Evolutionary conservation across 306 rosid genomes (phyloP).

Genomic region (Crataegus laevigata): DNA sequence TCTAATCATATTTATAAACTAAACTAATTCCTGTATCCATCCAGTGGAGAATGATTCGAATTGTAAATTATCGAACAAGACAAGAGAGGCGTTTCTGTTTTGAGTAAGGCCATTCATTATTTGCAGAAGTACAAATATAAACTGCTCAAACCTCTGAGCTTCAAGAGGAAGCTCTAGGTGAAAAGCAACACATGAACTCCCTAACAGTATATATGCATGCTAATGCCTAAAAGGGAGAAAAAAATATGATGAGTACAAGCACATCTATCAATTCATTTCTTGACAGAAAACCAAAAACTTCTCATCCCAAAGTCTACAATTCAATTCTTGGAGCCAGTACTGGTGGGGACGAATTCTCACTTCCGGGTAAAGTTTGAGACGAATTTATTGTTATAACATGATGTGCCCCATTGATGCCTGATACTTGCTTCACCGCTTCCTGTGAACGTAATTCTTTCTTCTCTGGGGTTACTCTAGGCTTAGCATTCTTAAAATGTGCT

Average conservation of each 20-base stretch:
- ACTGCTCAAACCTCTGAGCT: background rate
- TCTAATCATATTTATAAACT: too few species aligned
- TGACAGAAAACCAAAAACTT: background rate
- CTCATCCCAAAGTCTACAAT: background rate
- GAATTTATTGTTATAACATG: background rate
- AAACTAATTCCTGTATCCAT: too few species aligned
- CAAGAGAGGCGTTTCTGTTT: background rate
- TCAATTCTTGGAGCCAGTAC: background rate
- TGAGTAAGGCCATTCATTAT: background rate
- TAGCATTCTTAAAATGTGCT: constrained; percentile 6
- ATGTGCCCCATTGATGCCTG: background rate
- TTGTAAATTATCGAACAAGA: background rate
- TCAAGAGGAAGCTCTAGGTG: background rate
- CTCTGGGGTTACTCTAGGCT: constrained; percentile 9
- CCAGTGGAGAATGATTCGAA: background rate
- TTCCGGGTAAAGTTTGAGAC: background rate
- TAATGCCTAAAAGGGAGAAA: background rate
- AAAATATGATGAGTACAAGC: background rate
- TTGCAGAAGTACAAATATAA: background rate
- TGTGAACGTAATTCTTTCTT: background rate
- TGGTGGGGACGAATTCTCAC: background rate
- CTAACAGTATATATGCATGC: background rate
- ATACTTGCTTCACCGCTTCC: background rate
- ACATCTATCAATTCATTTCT: background rate
- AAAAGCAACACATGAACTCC: background rate